Evolutionary conservation across 768 basidiomycete genomes (phyloP), one percentile per base, ranked within the genome.

Genomic region (Boletus pseudopeckii): DNA sequence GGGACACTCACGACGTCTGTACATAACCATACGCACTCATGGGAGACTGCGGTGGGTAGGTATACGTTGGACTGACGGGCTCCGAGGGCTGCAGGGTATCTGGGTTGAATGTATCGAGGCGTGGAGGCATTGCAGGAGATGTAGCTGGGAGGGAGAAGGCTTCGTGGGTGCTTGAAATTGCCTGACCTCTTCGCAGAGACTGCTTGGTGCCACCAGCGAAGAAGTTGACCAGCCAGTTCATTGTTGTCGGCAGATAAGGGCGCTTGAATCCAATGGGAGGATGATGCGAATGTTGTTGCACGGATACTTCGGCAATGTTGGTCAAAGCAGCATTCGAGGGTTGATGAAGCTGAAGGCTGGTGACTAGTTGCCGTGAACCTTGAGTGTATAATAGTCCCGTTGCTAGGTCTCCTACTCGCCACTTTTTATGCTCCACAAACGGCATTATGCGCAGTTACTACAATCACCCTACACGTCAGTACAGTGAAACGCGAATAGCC

Each of bases 121-220:
- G 82, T 32, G 78, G 53, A 45, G 72, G 58, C 55, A 77, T 73
- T 51, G 74, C 73, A 15, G 88, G 88, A 24, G 88, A 88, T 24
- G 84, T 81, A 4, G 83, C 83, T 42, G 90, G 89, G 33, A 96
- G 77, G 45, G 89, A 88, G 72, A 95, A 95, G 57, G 93, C 92
- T 68, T 94, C 92, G 65, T 88, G 83, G 7, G 92, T 94, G 15
- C 83, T 83, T 32, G 81, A 82, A 59, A 93, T 81, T 28, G 88
- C 82, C 69, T 86, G 84, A 50, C 80, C 79, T 66, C 78, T 79
- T 53, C 83, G 73, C 33, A 76, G 64, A 56, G 75, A 77, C 64
- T 80, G 77, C 24, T 75, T 66, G 45, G 69, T 70, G 57, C 80
- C 77, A 48, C 77, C 66, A 20, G 80, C 75, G 71, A 90, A 90